Percentiles rank a stretch among this genome's conserved stretches.
These are phyloP conservation scores for Sarocladium brachiariae DNA, from an alignment of 2,329 filamentous ascomycete species.

Conservation along the genomic window DNA sequence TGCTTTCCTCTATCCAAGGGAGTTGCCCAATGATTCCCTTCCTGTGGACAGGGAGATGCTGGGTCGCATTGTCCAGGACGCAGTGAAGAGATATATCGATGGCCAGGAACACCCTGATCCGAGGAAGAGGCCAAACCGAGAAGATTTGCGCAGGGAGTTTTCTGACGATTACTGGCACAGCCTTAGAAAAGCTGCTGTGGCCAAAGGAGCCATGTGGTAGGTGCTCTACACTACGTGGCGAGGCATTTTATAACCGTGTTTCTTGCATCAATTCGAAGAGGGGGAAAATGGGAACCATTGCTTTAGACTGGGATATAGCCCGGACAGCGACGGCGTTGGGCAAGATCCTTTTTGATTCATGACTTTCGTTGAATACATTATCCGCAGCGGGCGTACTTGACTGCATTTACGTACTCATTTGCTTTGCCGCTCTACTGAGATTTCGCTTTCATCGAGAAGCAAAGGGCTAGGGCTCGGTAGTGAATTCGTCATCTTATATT, in stretches of 20 bases:
- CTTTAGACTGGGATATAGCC: not conserved
- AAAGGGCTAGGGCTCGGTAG: too few species aligned
- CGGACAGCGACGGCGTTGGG: constrained; percentile 7
- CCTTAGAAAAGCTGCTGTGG: constrained; percentile 46
- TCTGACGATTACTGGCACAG: constrained; percentile 46
- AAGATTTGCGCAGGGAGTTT: constrained; percentile 5
- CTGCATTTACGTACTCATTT: not conserved
- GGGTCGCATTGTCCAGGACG: constrained; percentile 48
- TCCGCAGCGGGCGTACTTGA: not conserved
- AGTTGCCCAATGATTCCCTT: constrained; percentile 46
- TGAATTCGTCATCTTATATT: too few species aligned
- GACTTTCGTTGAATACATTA: constrained; percentile 4
- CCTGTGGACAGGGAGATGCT: constrained; percentile 58
- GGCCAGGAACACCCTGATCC: constrained; percentile 9
- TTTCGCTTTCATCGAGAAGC: too few species aligned
- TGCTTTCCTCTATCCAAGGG: constrained; percentile 57
- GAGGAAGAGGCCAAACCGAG: constrained; percentile 6
- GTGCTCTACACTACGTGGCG: not conserved
- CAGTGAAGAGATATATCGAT: constrained; percentile 5
- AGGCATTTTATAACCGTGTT: not conserved
- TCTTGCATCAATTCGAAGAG: not conserved
- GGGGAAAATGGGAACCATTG: not conserved
- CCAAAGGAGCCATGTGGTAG: constrained; percentile 3
- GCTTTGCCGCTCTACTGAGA: not conserved
- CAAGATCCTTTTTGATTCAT: not conserved